Evolutionary conservation across 169 alveolate genomes (phyloP), one percentile per base, ranked within the genome.

Genomic region (Plasmodium yoelii): DNA sequence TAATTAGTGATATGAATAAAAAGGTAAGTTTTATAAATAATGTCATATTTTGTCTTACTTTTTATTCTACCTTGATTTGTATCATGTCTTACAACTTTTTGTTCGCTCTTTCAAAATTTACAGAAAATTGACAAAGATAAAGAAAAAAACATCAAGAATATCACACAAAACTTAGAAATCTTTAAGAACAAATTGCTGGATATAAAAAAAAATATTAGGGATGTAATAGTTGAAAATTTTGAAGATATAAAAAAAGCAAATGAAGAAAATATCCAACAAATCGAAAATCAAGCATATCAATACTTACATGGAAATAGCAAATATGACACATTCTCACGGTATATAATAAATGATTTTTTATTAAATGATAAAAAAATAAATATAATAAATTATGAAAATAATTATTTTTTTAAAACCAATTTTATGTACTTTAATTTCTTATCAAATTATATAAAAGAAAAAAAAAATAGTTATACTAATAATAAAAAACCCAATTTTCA

Each of bases 331-430:
- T 77, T 77, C 46, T 77, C 73, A 44, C 63, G 77, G 3, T 77
- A 77, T 46, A 67, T 77, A 13, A 77, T 77, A 77, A 77, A 77
- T 51, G 88, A 77, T 39, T 77, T 77, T 56, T 57, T 77, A 55
- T 39, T 57, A 64, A 77, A 28, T 65, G 68, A 68, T n/a, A 77
- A 77, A 53, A 77, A 46, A 77, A 77, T 77, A 26, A 77, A 77
- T 64, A 57, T 77, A 13, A 12, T 77, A 19, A 64, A 77, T 77
- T 77, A 77, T 64, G 77, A 77, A 28, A 77, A 65, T 18, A 63
- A 77, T 51, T 63, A 65, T 13, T 77, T 77, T 44, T 77, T 77
- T 55, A 77, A 77, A 44, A 77, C 39, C 19, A 77, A 77, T 44
- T 77, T 77, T 44, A 22, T 77, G 49, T 63, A 63, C 18, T 57